Evolutionary conservation across 768 basidiomycete species (phyloP).

Genomic region (Leccinum arenicola): DNA sequence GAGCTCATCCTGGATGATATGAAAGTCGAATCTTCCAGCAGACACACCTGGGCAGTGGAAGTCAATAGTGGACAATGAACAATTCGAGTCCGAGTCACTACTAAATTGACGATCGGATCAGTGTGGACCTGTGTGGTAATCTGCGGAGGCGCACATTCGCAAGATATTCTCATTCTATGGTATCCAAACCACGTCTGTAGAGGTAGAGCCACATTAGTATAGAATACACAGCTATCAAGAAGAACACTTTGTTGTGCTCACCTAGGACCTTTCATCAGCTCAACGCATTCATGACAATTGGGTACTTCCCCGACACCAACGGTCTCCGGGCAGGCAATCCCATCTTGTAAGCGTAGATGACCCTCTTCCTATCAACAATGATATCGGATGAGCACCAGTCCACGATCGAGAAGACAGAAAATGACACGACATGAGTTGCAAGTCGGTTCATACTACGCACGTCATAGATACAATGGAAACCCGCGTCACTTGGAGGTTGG

Average conservation of each 20-base stretch:
- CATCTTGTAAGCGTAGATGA: background rate
- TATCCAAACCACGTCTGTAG: background rate
- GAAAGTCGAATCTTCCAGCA: conserved; percentile 54
- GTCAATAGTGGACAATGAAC: background rate
- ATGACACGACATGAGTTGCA: background rate
- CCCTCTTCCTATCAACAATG: background rate
- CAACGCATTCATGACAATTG: background rate
- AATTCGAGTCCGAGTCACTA: conserved; percentile 1
- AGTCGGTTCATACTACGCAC: background rate
- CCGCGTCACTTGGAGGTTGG: background rate
- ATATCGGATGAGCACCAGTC: background rate
- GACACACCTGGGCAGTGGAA: conserved; percentile 6
- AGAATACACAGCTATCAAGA: background rate
- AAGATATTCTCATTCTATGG: no score
- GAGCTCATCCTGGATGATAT: conserved; percentile 91
- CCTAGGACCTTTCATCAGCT: background rate
- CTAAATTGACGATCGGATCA: background rate
- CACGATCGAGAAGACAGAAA: background rate
- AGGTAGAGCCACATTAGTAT: background rate
- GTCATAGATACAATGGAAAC: background rate
- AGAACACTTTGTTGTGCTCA: background rate
- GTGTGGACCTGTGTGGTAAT: background rate
- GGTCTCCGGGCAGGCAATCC: background rate
- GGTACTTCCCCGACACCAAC: background rate
- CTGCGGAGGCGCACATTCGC: no score